Conservation (phyloP, 2,329 filamentous ascomycete genomes). For the Diaporthe citriasiana region DNA sequence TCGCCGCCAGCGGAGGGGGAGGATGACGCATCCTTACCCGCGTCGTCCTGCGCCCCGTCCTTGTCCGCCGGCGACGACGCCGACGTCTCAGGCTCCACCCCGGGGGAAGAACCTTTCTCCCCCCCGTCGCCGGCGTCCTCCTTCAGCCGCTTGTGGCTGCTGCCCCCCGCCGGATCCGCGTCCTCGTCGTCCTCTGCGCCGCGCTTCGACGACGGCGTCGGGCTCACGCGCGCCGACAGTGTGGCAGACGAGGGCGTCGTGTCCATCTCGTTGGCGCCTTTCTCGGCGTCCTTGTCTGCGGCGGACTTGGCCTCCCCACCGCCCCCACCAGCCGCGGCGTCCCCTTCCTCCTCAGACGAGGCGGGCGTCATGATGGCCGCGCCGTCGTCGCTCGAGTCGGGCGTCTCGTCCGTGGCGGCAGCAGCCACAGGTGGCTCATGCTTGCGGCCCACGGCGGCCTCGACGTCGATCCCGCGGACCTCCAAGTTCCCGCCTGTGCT, state of each 20-base stretch:
- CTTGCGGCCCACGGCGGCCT: conserved; percentile 72
- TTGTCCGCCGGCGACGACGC: neutral
- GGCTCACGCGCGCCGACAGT: conserved; percentile 34
- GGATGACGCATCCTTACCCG: neutral
- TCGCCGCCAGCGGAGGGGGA: too few species aligned
- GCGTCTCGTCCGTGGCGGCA: conserved; percentile 20
- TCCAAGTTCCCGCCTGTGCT: conserved; percentile 57
- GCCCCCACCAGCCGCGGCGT: conserved; percentile 41
- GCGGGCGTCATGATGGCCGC: conserved; percentile 39
- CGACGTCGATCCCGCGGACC: conserved; percentile 70
- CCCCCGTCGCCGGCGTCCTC: conserved; percentile 53
- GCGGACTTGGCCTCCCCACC: conserved; percentile 43
- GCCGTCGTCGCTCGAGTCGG: conserved; percentile 43
- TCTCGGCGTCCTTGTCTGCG: conserved; percentile 7
- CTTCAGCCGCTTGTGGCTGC: conserved; percentile 63
- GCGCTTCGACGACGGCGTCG: conserved; percentile 60
- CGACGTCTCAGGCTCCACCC: conserved; percentile 39
- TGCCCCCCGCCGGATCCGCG: conserved; percentile 47
- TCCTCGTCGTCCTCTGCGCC: conserved; percentile 66
- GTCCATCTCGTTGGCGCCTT: conserved; percentile 25
- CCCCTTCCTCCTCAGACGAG: conserved; percentile 49
- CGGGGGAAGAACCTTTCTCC: conserved; percentile 4
- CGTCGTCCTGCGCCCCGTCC: conserved; percentile 14
- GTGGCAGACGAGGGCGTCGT: conserved; percentile 17
- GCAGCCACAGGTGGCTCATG: conserved; percentile 46